Evolutionary conservation across 805 yeast species (phyloP).

Genomic region (Wickerhamiella azyma): DNA sequence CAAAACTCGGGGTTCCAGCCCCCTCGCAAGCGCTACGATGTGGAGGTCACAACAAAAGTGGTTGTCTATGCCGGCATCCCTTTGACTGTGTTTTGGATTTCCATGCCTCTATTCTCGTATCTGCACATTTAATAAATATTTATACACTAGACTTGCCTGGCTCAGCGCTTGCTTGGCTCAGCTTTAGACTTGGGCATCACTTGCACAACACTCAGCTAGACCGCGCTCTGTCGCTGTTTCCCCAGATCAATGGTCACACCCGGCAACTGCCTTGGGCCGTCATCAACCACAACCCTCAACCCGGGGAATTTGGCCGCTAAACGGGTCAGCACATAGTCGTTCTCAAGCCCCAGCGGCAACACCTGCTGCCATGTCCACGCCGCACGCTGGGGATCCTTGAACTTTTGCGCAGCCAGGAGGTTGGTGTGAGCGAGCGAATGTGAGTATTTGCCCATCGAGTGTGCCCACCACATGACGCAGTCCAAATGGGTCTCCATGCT

Average conservation of each 20-base stretch:
- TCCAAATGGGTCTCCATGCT: conserved; percentile 1
- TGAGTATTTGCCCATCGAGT: background rate
- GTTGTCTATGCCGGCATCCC: conserved; percentile 76
- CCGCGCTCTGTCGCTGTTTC: too few species aligned
- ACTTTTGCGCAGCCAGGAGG: conserved; percentile 1
- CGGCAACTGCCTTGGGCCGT: background rate
- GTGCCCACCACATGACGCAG: conserved; percentile 8
- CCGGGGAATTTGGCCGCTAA: background rate
- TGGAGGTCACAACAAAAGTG: conserved; percentile 63
- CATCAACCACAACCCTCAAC: background rate
- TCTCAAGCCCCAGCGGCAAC: background rate
- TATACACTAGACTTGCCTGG: too few species aligned
- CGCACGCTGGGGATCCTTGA: conserved; percentile 4
- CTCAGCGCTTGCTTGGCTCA: too few species aligned
- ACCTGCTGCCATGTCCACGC: conserved; percentile 6
- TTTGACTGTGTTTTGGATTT: conserved; percentile 30
- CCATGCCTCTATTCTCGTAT: conserved; percentile 9
- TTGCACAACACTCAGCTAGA: too few species aligned
- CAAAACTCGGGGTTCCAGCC: conserved; percentile 14
- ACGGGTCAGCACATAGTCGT: background rate
- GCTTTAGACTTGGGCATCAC: too few species aligned
- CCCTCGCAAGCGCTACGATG: conserved; percentile 43
- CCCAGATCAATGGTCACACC: too few species aligned
- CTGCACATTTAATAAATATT: background rate
- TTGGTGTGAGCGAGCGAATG: background rate